phyloP scores from a whole-genome alignment of 2,329 filamentous ascomycete species.

The Ascocoryne sarcoides region DNA sequence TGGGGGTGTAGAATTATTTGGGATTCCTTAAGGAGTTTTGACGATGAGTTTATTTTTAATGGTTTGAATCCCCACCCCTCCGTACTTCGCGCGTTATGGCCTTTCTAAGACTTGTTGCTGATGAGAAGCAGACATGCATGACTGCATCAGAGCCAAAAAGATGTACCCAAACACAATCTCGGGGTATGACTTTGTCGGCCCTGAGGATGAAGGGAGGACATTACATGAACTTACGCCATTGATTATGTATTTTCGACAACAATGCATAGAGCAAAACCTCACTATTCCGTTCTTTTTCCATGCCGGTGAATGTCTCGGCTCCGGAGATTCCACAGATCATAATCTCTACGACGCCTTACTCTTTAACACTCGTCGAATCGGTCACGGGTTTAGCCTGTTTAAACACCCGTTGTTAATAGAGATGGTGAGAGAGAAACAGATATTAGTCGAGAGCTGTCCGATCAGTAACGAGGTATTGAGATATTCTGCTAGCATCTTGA shows the following conservation, averaged over 20 bases:
- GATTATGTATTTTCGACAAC: constrained; percentile 82
- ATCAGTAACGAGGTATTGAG: constrained; percentile 83
- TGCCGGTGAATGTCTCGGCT: constrained; percentile 76
- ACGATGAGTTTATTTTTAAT: constrained; percentile 56
- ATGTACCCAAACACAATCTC: constrained; percentile 68
- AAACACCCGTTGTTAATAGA: constrained; percentile 83
- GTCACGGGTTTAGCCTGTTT: constrained; percentile 76
- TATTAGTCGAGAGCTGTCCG: constrained; percentile 80
- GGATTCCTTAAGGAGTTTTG: constrained; percentile 58
- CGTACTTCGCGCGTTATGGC: too few species aligned
- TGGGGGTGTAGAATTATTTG: constrained; percentile 78
- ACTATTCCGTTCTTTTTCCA: constrained; percentile 91
- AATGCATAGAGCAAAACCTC: constrained; percentile 62
- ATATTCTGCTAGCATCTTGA: constrained; percentile 62
- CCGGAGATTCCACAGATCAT: constrained; percentile 60
- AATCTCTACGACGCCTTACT: constrained; percentile 84
- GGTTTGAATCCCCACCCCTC: constrained; percentile 28
- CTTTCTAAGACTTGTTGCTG: too few species aligned
- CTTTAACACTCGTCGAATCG: constrained; percentile 74
- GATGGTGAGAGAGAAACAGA: constrained; percentile 74
- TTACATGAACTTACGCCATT: constrained; percentile 68
- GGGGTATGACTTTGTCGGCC: constrained; percentile 81
- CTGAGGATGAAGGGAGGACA: constrained; percentile 69
- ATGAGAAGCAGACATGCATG: constrained; percentile 68
- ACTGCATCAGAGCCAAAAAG: constrained; percentile 72